Evolutionary conservation across 2,329 filamentous ascomycete species (phyloP).

Genomic region (Alternaria sp.): DNA sequence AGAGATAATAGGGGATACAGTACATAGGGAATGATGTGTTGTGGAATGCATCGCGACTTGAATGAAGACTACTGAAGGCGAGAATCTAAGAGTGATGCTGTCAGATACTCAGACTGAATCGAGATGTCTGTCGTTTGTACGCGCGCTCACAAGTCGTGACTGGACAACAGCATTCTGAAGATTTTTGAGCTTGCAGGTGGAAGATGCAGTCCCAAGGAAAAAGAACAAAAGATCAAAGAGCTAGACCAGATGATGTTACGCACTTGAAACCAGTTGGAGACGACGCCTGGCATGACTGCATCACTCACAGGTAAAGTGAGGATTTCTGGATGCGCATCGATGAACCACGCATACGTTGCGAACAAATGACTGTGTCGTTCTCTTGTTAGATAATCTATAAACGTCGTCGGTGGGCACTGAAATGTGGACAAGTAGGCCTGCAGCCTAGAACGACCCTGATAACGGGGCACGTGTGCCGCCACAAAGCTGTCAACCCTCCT

Average conservation of each 20-base stretch:
- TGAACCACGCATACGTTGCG: not conserved
- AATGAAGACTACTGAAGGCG: not conserved
- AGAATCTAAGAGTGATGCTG: not conserved
- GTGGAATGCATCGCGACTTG: not conserved
- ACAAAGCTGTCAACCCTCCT: not conserved
- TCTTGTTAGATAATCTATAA: not conserved
- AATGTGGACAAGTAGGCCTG: not conserved
- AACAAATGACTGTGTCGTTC: not conserved
- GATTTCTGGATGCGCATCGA: not conserved
- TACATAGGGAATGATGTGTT: not conserved
- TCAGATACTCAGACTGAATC: not conserved
- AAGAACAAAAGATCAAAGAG: not conserved
- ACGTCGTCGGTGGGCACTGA: not conserved
- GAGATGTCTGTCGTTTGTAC: not conserved
- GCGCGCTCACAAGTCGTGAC: not conserved
- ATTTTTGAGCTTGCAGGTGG: not conserved
- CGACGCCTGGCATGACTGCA: not conserved
- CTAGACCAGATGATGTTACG: slow-evolving; percentile 1
- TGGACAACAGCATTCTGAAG: not conserved
- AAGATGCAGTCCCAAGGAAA: not conserved
- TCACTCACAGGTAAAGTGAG: not conserved
- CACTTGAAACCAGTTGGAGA: slow-evolving; percentile 7
- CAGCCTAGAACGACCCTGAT: not conserved
- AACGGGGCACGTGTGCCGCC: slow-evolving; percentile 16
- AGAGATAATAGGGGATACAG: not conserved